These are phyloP conservation scores for Ampelocalamus luodianensis DNA, from an alignment of 176 grass and related monocot species.

Conservation along the genomic window DNA sequence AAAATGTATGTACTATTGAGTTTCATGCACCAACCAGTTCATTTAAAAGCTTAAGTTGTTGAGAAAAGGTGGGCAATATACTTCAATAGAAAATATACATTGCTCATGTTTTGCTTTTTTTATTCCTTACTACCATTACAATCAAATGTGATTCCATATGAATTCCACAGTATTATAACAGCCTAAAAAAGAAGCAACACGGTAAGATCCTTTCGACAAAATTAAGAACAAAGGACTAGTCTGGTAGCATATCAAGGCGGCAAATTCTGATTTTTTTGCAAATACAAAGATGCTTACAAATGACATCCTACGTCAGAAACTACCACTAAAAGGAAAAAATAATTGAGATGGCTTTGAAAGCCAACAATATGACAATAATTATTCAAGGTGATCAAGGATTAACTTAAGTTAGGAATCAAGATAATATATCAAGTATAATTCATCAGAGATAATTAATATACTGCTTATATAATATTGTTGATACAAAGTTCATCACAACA, in stretches of 20 bases:
- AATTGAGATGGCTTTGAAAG: not conserved
- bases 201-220: not conserved
- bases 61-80: too few species aligned
- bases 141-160: not conserved
- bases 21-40: too few species aligned
- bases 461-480: slow-evolving; percentile 5
- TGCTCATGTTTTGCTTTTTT: not conserved
- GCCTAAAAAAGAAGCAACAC: not conserved
- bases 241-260: too few species aligned
- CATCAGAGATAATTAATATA: slow-evolving; percentile 25
- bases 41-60: too few species aligned
- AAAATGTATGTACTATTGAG: not conserved
- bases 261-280: too few species aligned
- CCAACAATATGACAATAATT: not conserved
- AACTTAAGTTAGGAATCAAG: slow-evolving; percentile 1
- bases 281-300: slow-evolving; percentile 12
- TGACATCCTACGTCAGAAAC: not conserved
- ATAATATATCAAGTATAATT: slow-evolving; percentile 28
- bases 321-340: not conserved
- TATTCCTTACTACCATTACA: not conserved
- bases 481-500: slow-evolving; percentile 32
- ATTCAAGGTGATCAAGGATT: not conserved
- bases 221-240: not conserved
- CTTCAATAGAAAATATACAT: not conserved
- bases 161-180: slow-evolving; percentile 9